phyloP scores from a whole-genome alignment of 768 basidiomycete species.

The Boletus insuetus region DNA sequence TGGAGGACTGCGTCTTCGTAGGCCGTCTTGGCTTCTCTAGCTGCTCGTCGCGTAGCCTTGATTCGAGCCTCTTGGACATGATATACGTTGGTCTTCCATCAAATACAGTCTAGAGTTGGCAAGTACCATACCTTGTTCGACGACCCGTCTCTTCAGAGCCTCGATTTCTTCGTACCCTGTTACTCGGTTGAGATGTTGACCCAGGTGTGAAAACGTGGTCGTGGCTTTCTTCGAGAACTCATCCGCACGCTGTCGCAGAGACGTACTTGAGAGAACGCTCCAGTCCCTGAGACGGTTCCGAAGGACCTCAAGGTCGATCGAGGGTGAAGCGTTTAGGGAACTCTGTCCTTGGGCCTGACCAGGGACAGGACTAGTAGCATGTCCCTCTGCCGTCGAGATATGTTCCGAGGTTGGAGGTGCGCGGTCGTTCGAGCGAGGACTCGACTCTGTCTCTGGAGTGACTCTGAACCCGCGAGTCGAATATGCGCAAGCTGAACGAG shows the following conservation, averaged over 20 bases:
- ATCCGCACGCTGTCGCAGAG: conserved; percentile 51
- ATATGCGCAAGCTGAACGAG: conserved; percentile 11
- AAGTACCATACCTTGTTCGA: conserved; percentile 66
- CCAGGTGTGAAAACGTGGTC: conserved; percentile 67
- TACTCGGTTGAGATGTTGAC: conserved; percentile 75
- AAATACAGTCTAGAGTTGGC: background rate
- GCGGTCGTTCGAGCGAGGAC: background rate
- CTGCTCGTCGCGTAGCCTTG: conserved; percentile 58
- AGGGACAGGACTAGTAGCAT: background rate
- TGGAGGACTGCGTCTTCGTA: conserved; percentile 78
- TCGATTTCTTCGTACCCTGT: conserved; percentile 95
- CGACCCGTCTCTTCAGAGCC: conserved; percentile 71
- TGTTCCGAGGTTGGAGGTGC: conserved; percentile 4
- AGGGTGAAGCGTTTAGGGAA: background rate
- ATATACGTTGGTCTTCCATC: conserved; percentile 9
- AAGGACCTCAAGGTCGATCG: conserved; percentile 32
- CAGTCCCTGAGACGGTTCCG: conserved; percentile 43
- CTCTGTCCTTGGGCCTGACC: background rate
- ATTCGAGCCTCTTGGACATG: conserved; percentile 66
- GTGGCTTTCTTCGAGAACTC: conserved; percentile 55
- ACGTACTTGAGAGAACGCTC: conserved; percentile 36
- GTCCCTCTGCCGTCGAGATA: background rate
- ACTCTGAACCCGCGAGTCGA: conserved; percentile 1
- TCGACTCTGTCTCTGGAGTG: conserved; percentile 1
- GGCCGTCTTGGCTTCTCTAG: conserved; percentile 67